Percentiles rank a stretch among this genome's conserved stretches.
These are phyloP conservation scores for Sugiyamaella grinbergsii DNA, from an alignment of 1,139 yeast species.

Conservation along the genomic window DNA sequence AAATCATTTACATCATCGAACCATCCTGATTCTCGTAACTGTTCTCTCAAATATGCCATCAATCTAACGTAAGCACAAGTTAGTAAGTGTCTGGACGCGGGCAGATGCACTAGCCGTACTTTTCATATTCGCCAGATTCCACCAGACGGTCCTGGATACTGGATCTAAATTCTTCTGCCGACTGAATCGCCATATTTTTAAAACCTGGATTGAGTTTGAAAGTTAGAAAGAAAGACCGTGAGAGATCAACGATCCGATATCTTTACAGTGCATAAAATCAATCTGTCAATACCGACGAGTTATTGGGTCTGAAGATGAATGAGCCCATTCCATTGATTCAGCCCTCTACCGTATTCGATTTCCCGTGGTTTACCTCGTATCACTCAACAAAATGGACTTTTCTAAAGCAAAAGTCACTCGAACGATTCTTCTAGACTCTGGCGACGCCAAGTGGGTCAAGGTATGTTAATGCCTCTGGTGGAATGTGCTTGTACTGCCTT, in stretches of 20 bases:
- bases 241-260: background rate
- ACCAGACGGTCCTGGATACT: slow-evolving; percentile 55
- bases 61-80: slow-evolving; percentile 30
- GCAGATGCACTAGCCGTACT: slow-evolving; percentile 34
- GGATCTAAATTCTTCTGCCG: slow-evolving; percentile 23
- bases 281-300: slow-evolving; percentile 3
- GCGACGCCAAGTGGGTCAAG: slow-evolving; percentile 62
- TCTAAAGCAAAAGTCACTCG: slow-evolving; percentile 42
- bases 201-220: no score
- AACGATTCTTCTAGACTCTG: slow-evolving; percentile 39
- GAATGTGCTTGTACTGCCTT: background rate
- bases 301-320: background rate
- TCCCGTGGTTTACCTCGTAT: background rate
- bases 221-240: no score
- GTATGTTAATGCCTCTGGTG: slow-evolving; percentile 40
- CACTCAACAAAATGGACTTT: slow-evolving; percentile 26
- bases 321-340: background rate
- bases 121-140: slow-evolving; percentile 78
- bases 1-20: slow-evolving; percentile 67
- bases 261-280: no score
- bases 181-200: slow-evolving; percentile 17
- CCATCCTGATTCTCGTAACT: slow-evolving; percentile 82
- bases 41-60: slow-evolving; percentile 52
- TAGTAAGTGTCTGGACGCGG: background rate
- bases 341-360: background rate